Conservation (phyloP, 305 asterid genomes). For the Fraxinus sp. region DNA sequence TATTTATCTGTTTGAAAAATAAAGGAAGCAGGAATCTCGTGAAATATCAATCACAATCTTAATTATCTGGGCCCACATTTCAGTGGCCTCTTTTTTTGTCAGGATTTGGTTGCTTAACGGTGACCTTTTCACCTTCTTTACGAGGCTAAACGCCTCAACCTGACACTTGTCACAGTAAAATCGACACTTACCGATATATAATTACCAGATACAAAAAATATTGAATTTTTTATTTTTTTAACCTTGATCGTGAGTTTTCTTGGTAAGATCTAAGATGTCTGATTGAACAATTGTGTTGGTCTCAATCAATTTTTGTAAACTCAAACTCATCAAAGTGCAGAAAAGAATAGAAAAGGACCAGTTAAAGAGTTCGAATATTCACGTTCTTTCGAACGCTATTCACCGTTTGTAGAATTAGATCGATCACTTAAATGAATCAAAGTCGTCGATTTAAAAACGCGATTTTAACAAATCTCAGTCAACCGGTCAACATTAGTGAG, state of each 20-base stretch:
- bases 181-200: background rate
- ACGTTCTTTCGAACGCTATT: background rate
- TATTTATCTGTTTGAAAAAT: background rate
- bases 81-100: slow-evolving; percentile 4
- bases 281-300: background rate
- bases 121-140: background rate
- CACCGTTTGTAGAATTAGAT: too few relatives aligned
- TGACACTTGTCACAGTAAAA: background rate
- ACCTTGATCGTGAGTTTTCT: background rate
- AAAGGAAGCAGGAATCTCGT: slow-evolving; percentile 24
- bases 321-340: background rate
- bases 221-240: too few relatives aligned
- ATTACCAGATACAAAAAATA: background rate
- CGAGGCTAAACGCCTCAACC: background rate
- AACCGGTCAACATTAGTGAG: too few relatives aligned
- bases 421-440: background rate
- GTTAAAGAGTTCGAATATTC: background rate
- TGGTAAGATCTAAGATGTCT: background rate
- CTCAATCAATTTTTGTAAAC: background rate
- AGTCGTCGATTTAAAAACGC: too few relatives aligned
- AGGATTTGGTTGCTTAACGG: slow-evolving; percentile 7
- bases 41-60: slow-evolving; percentile 27
- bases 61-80: slow-evolving; percentile 22
- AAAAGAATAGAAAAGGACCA: background rate
- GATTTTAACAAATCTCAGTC: too few relatives aligned